phyloP scores from a whole-genome alignment of 1,284 basidiomycete species.

The Mycena citricolor region DNA sequence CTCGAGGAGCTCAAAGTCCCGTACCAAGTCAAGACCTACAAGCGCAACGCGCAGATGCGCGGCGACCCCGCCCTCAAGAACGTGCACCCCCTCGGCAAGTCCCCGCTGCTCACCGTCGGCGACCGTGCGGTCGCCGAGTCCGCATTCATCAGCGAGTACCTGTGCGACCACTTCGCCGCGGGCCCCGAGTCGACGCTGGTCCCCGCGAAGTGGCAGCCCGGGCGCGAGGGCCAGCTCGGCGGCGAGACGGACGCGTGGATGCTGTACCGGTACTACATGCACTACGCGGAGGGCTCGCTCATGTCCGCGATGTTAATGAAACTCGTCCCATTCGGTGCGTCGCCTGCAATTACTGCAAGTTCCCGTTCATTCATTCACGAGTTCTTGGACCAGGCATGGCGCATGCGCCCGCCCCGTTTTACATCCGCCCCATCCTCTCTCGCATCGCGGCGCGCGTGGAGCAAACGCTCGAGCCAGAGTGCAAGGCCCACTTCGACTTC shows the following conservation, averaged over 20 bases:
- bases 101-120: slow-evolving; percentile 34
- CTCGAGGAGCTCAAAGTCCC: slow-evolving; percentile 31
- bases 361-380: background rate
- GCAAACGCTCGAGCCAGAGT: background rate
- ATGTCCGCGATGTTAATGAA: slow-evolving; percentile 33
- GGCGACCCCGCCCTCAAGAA: slow-evolving; percentile 31
- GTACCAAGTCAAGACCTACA: slow-evolving; percentile 29
- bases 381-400: slow-evolving; percentile 2
- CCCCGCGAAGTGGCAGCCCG: slow-evolving; percentile 13
- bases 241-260: slow-evolving; percentile 26
- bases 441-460: slow-evolving; percentile 54
- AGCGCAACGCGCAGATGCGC: slow-evolving; percentile 23
- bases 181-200: slow-evolving; percentile 15
- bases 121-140: slow-evolving; percentile 25
- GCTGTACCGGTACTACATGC: slow-evolving; percentile 35
- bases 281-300: slow-evolving; percentile 40
- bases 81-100: slow-evolving; percentile 37
- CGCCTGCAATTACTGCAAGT: background rate
- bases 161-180: slow-evolving; percentile 31
- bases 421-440: slow-evolving; percentile 36
- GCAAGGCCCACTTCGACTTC: slow-evolving; percentile 7
- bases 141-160: slow-evolving; percentile 33
- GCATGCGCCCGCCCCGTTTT: slow-evolving; percentile 6
- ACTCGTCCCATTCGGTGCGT: slow-evolving; percentile 1
- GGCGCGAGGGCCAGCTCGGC: slow-evolving; percentile 10